Evolutionary conservation across 805 yeast species (phyloP).

Genomic region (Yamadazyma akitaensis): DNA sequence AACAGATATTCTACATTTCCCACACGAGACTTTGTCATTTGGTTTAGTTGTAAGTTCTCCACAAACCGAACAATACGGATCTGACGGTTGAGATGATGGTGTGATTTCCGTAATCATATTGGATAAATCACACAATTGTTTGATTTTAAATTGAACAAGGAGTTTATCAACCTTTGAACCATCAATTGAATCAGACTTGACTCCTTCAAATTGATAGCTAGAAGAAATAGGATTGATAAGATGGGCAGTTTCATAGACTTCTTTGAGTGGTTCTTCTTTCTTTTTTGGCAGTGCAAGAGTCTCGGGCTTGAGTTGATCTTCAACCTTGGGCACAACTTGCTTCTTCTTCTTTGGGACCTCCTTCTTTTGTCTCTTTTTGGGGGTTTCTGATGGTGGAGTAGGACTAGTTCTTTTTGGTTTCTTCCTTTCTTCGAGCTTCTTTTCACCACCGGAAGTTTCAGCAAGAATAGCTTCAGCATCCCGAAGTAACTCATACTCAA

Average conservation of each 20-base stretch:
- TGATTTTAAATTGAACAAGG: neutral
- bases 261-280: neutral
- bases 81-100: neutral
- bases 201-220: neutral
- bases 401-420: constrained; percentile 5
- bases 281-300: neutral
- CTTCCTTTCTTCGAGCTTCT: constrained; percentile 8
- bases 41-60: constrained; percentile 2
- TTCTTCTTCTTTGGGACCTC: constrained; percentile 12
- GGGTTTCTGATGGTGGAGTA: constrained; percentile 1
- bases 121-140: constrained; percentile 7
- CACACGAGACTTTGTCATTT: constrained; percentile 50
- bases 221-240: constrained; percentile 16
- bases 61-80: constrained; percentile 1
- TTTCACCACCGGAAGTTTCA: constrained; percentile 21
- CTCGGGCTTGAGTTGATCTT: neutral
- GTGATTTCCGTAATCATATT: neutral
- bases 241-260: constrained; percentile 8
- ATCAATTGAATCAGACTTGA: neutral
- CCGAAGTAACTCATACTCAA: constrained; percentile 63
- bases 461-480: constrained; percentile 60
- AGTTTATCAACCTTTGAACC: neutral
- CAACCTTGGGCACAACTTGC: neutral
- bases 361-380: constrained; percentile 2
- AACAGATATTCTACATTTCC: constrained; percentile 63